Percentiles rank a stretch among this genome's conserved stretches.
phyloP scores from a whole-genome alignment of 495 filamentous ascomycete species.

The Hypoxylon lienhwacheense region DNA sequence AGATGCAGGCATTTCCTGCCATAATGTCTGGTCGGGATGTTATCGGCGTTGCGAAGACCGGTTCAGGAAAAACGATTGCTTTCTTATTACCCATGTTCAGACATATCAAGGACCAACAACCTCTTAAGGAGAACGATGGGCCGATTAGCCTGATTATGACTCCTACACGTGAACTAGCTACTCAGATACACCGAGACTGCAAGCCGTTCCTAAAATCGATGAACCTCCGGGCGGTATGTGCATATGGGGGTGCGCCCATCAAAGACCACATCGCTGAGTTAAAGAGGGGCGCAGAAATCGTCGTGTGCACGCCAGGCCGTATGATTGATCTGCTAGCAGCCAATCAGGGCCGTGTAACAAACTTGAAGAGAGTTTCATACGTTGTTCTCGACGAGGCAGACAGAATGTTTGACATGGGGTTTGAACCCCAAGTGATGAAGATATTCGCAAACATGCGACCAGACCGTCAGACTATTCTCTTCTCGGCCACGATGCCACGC shows the following conservation, averaged over 20 bases:
- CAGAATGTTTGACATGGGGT: slow-evolving; percentile 99
- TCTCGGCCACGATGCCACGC: slow-evolving; percentile 95
- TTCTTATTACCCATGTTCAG: slow-evolving; percentile 95
- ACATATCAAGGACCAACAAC: slow-evolving; percentile 92
- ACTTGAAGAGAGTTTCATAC: slow-evolving; percentile 85
- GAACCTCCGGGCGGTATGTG: slow-evolving; percentile 88
- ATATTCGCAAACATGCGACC: slow-evolving; percentile 89
- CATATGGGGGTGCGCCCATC: slow-evolving; percentile 93
- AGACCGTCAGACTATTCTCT: slow-evolving; percentile 89
- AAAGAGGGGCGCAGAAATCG: slow-evolving; percentile 91
- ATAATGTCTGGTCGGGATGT: slow-evolving; percentile 97
- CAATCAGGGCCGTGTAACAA: slow-evolving; percentile 90
- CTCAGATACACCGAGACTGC: slow-evolving; percentile 92
- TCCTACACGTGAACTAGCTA: slow-evolving; percentile 91
- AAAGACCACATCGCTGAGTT: slow-evolving; percentile 97
- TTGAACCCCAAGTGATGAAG: slow-evolving; percentile 97
- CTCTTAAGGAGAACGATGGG: slow-evolving; percentile 81
- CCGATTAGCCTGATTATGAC: slow-evolving; percentile 89
- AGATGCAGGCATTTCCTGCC: slow-evolving; percentile 90
- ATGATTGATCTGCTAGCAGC: slow-evolving; percentile 94
- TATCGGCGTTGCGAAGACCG: slow-evolving; percentile 96
- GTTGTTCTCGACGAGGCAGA: slow-evolving; percentile 96
- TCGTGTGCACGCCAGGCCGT: slow-evolving; percentile 94
- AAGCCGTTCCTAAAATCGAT: slow-evolving; percentile 90
- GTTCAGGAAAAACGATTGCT: slow-evolving; percentile 97